These are phyloP conservation scores for Russula dissimulans DNA, from an alignment of 768 basidiomycete genomes.

Conservation along the genomic window DNA sequence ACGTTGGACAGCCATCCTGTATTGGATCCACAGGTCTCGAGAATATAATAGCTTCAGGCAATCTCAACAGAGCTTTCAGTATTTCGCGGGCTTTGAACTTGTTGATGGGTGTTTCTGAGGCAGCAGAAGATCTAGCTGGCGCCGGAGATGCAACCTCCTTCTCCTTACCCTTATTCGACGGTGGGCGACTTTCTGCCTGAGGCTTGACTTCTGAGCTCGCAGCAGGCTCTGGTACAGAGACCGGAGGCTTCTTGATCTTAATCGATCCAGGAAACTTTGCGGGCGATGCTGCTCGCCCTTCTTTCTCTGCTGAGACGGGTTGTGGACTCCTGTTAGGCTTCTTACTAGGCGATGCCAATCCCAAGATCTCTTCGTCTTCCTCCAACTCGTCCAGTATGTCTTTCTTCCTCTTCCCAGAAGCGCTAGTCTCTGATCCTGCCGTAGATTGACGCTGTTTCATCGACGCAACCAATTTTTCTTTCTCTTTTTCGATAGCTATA, in stretches of 20 bases:
- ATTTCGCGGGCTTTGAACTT: slow-evolving; percentile 78
- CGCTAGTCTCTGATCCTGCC: slow-evolving; percentile 16
- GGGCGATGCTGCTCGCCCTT: slow-evolving; percentile 8
- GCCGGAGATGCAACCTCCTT: slow-evolving; percentile 37
- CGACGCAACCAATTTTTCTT: slow-evolving; percentile 22
- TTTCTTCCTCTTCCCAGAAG: slow-evolving; percentile 44
- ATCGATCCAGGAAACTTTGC: slow-evolving; percentile 12
- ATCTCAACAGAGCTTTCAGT: slow-evolving; percentile 46
- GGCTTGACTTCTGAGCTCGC: slow-evolving; percentile 5
- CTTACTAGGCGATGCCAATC: slow-evolving; percentile 54
- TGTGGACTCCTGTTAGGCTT: slow-evolving; percentile 30
- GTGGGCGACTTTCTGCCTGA: slow-evolving; percentile 25
- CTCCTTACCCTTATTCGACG: slow-evolving; percentile 45
- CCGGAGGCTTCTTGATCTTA: slow-evolving; percentile 15
- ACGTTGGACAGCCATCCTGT: slow-evolving; percentile 86
- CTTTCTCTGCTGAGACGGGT: slow-evolving; percentile 19
- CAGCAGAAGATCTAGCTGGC: slow-evolving; percentile 28
- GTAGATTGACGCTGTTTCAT: slow-evolving; percentile 20
- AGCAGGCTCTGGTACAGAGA: background rate
- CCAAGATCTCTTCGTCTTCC: slow-evolving; percentile 57
- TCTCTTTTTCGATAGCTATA: slow-evolving; percentile 54
- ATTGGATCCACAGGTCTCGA: slow-evolving; percentile 74
- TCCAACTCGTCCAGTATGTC: slow-evolving; percentile 24
- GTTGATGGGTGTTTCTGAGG: slow-evolving; percentile 48
- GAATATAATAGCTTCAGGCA: slow-evolving; percentile 69